Evolutionary conservation across 805 yeast species (phyloP).

Genomic region (Lipomyces orientalis): DNA sequence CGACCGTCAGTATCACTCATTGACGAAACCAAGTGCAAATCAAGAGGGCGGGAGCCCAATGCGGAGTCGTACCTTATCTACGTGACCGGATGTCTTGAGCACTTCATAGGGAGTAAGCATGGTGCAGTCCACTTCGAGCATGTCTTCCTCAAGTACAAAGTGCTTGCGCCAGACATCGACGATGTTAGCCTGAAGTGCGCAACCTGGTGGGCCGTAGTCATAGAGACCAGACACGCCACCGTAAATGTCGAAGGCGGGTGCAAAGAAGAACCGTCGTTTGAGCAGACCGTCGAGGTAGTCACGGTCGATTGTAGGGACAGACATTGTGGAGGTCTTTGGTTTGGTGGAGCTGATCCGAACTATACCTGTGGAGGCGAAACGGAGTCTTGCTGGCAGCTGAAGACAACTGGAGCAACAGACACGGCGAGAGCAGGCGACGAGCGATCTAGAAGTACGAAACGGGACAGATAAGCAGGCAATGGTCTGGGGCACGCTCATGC

Average conservation of each 20-base stretch:
- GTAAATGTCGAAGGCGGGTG: conserved; percentile 96
- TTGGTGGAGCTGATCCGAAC: neutral
- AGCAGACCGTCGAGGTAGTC: conserved; percentile 88
- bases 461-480: neutral
- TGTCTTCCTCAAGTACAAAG: conserved; percentile 95
- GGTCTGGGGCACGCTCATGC: neutral
- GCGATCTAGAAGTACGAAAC: neutral
- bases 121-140: conserved; percentile 98
- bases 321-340: conserved; percentile 9
- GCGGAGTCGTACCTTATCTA: conserved; percentile 62
- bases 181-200: conserved; percentile 95
- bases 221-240: conserved; percentile 98
- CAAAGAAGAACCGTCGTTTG: conserved; percentile 94
- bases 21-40: neutral
- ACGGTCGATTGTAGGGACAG: conserved; percentile 63
- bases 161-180: conserved; percentile 97
- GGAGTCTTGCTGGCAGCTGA: neutral
- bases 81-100: conserved; percentile 98
- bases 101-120: conserved; percentile 98
- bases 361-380: neutral
- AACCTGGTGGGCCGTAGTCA: conserved; percentile 99
- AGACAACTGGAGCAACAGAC: neutral
- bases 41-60: neutral
- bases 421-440: neutral
- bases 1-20: conserved; percentile 1